Evolutionary conservation across 192 early-diverging fungal genomes (phyloP), one percentile per base, ranked within the genome.

Genomic region (Podila epicladia): DNA sequence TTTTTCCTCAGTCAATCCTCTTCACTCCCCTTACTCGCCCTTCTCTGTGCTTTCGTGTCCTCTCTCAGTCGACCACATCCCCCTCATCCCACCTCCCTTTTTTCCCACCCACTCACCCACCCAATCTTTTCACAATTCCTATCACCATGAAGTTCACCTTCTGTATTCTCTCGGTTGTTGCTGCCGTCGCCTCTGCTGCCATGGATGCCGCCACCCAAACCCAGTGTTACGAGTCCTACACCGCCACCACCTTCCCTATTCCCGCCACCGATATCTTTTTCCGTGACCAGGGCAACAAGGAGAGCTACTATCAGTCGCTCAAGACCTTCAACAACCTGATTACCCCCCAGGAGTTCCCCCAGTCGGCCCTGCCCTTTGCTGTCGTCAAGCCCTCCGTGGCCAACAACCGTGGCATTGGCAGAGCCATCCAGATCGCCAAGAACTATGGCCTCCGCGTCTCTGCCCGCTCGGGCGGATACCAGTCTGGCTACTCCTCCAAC

Each of bases 241-340:
- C 29, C 20, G 26, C 58, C 24, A 51, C 70, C 0, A 22, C 32
- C 28, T 80, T 80, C 55, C 71, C 71, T 41, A 58, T 33, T 12
- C 49, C 33, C 22, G 31, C 71, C 5, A 29, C 50, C 24, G 50
- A 72, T 9, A 67, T 80, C 59, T 62, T 73, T 20, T 73, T 69
- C 71, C 77, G 77, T 57, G 61, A 64, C 19, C 77, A 73, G 45
- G 32, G 28, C 7, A 48, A 80, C 58, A 66, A 72, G 57, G 62
- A 69, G 13, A 45, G 70, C 7, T 80, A 80, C 67, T 80, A 49
- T 64, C 48, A 31, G n/a, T 58, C 70, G 31, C 77, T 80, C 77
- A 80, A 80, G 63, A 80, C 77, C 66, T 80, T 69, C 77, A 80
- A 80, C 67, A 73, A 80, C 60, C 57, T 80, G 55, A 80, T 80